A percentile compares a stretch with the other conserved stretches of the same genome.
These are phyloP conservation scores for Lagerstroemia speciosa DNA, from an alignment of 345 rosid species.

Conservation along the genomic window DNA sequence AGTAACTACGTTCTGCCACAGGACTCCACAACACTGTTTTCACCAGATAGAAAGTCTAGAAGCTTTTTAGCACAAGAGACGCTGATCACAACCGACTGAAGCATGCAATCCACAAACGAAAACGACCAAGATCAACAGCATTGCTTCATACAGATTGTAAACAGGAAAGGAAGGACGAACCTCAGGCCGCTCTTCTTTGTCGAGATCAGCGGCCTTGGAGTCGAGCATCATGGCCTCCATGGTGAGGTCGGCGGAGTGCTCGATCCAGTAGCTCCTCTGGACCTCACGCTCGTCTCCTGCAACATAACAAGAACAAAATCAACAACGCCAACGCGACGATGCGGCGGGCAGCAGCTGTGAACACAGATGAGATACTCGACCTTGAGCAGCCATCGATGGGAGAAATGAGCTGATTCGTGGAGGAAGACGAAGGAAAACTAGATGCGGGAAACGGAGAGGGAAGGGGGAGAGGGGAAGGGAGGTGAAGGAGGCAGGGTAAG, in stretches of 20 bases:
- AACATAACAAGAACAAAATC: neutral
- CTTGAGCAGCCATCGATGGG: constrained; percentile 35
- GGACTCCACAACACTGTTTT: too few species aligned
- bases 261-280: constrained; percentile 82
- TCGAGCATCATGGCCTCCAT: constrained; percentile 97
- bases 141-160: neutral
- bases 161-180: constrained; percentile 15
- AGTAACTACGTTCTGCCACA: too few species aligned
- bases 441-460: neutral
- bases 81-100: too few species aligned
- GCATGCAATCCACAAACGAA: neutral
- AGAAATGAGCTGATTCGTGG: neutral
- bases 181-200: constrained; percentile 96
- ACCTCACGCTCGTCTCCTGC: constrained; percentile 60
- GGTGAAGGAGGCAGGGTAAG: too few species aligned
- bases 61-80: too few species aligned
- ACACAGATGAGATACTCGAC: constrained; percentile 12
- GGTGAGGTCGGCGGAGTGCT: constrained; percentile 60
- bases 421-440: neutral
- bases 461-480: neutral
- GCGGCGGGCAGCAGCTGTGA: neutral
- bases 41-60: too few species aligned
- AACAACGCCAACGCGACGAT: neutral
- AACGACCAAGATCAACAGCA: neutral
- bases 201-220: constrained; percentile 81